Percentiles rank a stretch among this genome's conserved stretches.
phyloP scores from a whole-genome alignment of 1,284 basidiomycete genomes.

The Bjerkandera adusta region DNA sequence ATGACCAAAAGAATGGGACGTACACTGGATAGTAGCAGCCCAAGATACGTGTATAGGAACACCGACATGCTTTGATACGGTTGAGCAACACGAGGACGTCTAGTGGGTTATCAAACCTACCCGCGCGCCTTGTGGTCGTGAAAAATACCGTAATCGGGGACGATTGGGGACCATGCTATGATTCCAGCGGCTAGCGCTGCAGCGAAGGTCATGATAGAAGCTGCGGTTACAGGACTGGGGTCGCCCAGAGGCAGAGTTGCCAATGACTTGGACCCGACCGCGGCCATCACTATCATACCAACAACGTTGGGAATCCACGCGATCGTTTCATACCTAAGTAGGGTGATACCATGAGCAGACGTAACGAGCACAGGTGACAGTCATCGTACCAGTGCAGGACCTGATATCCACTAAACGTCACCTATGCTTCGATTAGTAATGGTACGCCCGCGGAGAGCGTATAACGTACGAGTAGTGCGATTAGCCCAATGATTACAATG shows the following conservation, averaged over 20 bases:
- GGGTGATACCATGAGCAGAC: neutral
- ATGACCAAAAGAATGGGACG: constrained; percentile 21
- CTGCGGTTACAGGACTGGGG: constrained; percentile 25
- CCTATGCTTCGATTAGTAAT: too few species aligned
- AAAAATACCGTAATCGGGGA: constrained; percentile 59
- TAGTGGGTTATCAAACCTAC: constrained; percentile 24
- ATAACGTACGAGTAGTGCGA: constrained; percentile 54
- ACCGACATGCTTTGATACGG: constrained; percentile 37
- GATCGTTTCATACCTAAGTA: constrained; percentile 46
- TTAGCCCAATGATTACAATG: constrained; percentile 73
- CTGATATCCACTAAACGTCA: constrained; percentile 58
- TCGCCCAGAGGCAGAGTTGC: constrained; percentile 24
- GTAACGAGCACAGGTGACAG: too few species aligned
- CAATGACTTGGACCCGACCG: constrained; percentile 50
- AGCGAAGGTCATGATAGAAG: constrained; percentile 32
- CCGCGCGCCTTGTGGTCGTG: constrained; percentile 46
- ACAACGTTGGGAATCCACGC: constrained; percentile 70
- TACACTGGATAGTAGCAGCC: constrained; percentile 57
- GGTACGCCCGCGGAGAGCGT: neutral
- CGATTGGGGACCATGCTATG: constrained; percentile 52
- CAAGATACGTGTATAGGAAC: constrained; percentile 49
- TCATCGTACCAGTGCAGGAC: constrained; percentile 50
- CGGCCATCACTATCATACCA: constrained; percentile 63
- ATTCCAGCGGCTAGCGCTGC: constrained; percentile 41
- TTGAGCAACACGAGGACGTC: neutral